Base-by-base conservation (phyloP, 495 filamentous ascomycete species). In the Letharia lupina region DNA sequence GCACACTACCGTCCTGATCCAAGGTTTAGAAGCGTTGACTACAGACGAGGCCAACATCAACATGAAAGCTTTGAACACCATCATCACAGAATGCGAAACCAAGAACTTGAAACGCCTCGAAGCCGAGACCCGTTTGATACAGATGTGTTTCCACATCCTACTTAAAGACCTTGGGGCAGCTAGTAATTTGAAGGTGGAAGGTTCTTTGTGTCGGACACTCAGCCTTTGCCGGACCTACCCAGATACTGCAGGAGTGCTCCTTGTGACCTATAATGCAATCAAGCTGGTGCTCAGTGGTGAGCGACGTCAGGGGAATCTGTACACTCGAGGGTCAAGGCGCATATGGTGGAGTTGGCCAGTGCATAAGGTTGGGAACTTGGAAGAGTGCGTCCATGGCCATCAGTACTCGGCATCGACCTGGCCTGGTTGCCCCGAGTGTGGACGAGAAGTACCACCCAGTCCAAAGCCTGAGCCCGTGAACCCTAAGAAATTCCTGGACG, bases 381-480 rank as follows among this genome's bases (percentile, higher is more conserved):
- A 40, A 13, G 41, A 65, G 28, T 72, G 70, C 59, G 35, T 59
- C 8, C 48, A 64, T 20, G 69, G 69, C 6, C 70, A 72, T 56
- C 69, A 67, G 2, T 72, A 69, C 44, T 72, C 70, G 18, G 41
- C 39, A 15, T 61, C 16, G 10, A 66, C 60, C 1, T 66, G 66
- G 41, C 33, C 37, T n/a, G n/a, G 47, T 4, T 72, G 70, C 47
- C 61, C 62, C 1, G 69, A 72, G 60, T 72, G 70, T 61, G 70
- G 69, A 35, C 20, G 42, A 23, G 58, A 61, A 40, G 54, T 61
- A 35, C 13, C 23, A 35, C 9, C 6, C 28, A 56, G 52, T n/a
- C 45, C 12, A 52, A 40, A 52, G 33, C 23, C 54, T 16, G 50
- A 64, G 33, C 16, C 60, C 9, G 18, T 62, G 5, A n/a, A 59